These are phyloP conservation scores for Botrytis aclada DNA, from an alignment of 2,329 filamentous ascomycete species.

Conservation along the genomic window DNA sequence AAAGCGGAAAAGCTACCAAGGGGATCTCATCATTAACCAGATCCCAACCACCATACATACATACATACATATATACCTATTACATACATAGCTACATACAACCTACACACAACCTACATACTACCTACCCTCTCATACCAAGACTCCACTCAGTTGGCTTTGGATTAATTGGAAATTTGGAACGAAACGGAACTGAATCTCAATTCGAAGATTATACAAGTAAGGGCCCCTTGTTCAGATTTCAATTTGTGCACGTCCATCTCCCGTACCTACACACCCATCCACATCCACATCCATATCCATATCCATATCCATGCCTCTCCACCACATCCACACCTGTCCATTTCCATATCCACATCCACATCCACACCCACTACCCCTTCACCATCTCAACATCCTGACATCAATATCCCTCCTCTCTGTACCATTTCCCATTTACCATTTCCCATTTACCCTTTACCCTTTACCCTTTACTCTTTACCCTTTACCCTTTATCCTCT, in stretches of 20 bases:
- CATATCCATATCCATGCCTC: too few relatives aligned
- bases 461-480: too few relatives aligned
- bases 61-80: too few relatives aligned
- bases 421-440: neutral
- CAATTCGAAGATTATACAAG: neutral
- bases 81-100: neutral
- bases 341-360: neutral
- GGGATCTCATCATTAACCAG: neutral
- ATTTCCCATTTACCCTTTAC: too few relatives aligned
- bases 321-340: neutral
- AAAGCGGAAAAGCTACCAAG: neutral
- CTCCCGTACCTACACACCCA: conserved; percentile 3
- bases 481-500: too few relatives aligned
- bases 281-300: neutral
- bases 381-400: neutral
- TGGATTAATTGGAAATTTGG: neutral
- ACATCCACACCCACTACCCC: neutral
- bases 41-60: neutral
- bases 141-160: neutral
- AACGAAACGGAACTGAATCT: neutral
- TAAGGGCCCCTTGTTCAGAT: conserved; percentile 5
- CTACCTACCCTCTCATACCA: neutral
- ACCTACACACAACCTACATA: neutral
- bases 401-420: neutral
- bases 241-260: conserved; percentile 10